These are phyloP conservation scores for Penicillium olsonii DNA, from an alignment of 2,329 filamentous ascomycete genomes.

Conservation along the genomic window DNA sequence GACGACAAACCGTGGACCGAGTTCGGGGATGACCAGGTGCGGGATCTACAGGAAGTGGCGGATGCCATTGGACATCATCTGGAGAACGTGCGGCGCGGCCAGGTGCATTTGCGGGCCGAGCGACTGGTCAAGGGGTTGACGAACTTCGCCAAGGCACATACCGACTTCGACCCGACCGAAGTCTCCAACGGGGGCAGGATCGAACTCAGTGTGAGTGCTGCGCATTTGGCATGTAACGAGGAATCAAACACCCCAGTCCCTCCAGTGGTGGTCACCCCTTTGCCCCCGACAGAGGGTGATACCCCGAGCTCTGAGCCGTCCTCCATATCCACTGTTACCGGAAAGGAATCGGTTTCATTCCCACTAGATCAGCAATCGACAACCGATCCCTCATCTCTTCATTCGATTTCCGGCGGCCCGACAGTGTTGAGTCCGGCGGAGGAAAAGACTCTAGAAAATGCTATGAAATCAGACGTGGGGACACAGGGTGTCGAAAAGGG, in stretches of 20 bases:
- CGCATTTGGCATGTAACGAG: not conserved
- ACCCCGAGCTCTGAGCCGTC: not conserved
- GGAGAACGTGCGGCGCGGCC: constrained; percentile 56
- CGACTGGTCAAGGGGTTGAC: constrained; percentile 58
- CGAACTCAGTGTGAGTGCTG: not conserved
- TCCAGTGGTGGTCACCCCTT: not conserved
- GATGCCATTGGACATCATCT: constrained; percentile 60
- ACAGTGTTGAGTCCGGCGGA: not conserved
- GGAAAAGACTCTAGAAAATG: constrained; percentile 1
- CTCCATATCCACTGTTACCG: not conserved
- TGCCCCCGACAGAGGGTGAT: not conserved
- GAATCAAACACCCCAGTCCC: not conserved
- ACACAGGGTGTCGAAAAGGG: not conserved
- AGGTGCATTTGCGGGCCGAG: constrained; percentile 57
- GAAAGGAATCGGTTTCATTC: not conserved
- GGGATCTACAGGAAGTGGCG: constrained; percentile 58
- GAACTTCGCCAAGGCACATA: constrained; percentile 48
- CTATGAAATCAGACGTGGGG: not conserved
- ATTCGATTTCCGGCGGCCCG: constrained; percentile 5
- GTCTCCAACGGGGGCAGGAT: constrained; percentile 7
- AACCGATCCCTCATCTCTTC: constrained; percentile 2
- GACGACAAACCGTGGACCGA: constrained; percentile 55
- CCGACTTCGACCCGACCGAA: constrained; percentile 21
- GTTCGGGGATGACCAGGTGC: constrained; percentile 32
- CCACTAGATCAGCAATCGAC: not conserved